These are phyloP conservation scores for Peronosclerospora sorghi DNA, from an alignment of 352 stramenopile genomes.

Conservation along the genomic window DNA sequence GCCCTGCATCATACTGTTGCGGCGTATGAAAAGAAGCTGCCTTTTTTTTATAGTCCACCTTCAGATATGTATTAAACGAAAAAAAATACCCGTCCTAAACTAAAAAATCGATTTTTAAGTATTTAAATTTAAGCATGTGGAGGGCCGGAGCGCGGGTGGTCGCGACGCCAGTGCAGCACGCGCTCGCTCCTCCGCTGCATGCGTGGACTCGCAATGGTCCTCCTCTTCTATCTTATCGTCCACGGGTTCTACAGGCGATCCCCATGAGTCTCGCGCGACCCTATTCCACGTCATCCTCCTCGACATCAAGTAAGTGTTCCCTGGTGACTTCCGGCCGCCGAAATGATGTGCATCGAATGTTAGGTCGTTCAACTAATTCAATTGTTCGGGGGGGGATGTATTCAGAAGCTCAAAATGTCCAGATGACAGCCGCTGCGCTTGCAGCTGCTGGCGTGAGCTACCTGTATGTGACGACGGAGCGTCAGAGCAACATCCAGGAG, in stretches of 20 bases:
- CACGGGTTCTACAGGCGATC: slow-evolving; percentile 5
- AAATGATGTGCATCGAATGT: slow-evolving; percentile 3
- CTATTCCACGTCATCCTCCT: slow-evolving; percentile 10
- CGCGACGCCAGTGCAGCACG: slow-evolving; percentile 7
- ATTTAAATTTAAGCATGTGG: slow-evolving; percentile 13
- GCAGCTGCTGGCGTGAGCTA: slow-evolving; percentile 35
- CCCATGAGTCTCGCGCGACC: neutral
- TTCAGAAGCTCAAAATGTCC: slow-evolving; percentile 22
- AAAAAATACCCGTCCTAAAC: too few species aligned
- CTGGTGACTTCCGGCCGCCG: too few species aligned
- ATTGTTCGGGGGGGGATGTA: too few species aligned
- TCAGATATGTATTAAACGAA: too few species aligned
- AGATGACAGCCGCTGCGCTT: slow-evolving; percentile 18
- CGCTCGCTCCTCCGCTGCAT: slow-evolving; percentile 3
- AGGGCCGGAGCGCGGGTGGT: slow-evolving; percentile 9
- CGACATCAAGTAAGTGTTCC: slow-evolving; percentile 14
- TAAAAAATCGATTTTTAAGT: too few species aligned
- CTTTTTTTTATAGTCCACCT: too few species aligned
- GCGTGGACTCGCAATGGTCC: neutral
- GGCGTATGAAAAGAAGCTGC: too few species aligned
- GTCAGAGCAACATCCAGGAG: slow-evolving; percentile 32
- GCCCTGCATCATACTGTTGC: too few species aligned
- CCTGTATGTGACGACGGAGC: slow-evolving; percentile 32
- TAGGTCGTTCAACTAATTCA: neutral
- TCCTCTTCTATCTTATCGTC: neutral